phyloP scores from a whole-genome alignment of 2,329 filamentous ascomycete genomes.

The Colletotrichum brevisporum region DNA sequence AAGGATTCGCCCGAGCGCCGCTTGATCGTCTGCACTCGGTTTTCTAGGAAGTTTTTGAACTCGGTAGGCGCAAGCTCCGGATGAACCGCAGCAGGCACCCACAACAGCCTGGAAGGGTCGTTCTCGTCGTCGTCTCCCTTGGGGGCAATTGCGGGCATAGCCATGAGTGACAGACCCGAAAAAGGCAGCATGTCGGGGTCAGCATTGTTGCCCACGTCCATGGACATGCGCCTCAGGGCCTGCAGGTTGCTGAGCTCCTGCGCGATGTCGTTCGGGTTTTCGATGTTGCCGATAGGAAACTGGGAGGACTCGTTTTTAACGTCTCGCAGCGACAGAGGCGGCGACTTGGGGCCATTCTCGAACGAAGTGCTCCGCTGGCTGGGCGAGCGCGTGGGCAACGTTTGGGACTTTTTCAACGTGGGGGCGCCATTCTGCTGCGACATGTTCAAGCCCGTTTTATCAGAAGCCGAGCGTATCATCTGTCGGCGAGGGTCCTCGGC shows the following conservation, averaged over 20 bases:
- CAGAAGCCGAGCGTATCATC: conserved; percentile 62
- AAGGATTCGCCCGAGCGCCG: conserved; percentile 82
- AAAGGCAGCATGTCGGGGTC: conserved; percentile 85
- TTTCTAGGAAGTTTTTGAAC: conserved; percentile 97
- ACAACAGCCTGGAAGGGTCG: conserved; percentile 89
- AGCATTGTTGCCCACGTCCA: conserved; percentile 84
- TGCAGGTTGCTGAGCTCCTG: conserved; percentile 94
- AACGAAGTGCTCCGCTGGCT: conserved; percentile 58
- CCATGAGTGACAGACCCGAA: conserved; percentile 73
- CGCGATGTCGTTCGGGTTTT: conserved; percentile 88
- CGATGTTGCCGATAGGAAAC: conserved; percentile 90
- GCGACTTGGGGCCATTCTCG: conserved; percentile 62
- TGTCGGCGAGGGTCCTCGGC: conserved; percentile 56
- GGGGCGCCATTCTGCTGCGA: conserved; percentile 48
- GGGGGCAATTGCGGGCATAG: conserved; percentile 81
- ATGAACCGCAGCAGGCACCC: conserved; percentile 95
- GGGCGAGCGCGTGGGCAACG: conserved; percentile 54
- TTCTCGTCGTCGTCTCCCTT: conserved; percentile 84
- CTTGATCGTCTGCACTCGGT: conserved; percentile 90
- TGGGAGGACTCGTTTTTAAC: conserved; percentile 77
- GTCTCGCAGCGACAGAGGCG: conserved; percentile 67
- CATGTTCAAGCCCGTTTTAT: conserved; percentile 52
- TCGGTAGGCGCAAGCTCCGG: conserved; percentile 95
- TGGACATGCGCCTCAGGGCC: conserved; percentile 91
- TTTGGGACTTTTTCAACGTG: conserved; percentile 60